Conservation (phyloP, 2,329 filamentous ascomycete species). For the Triangularia setosa region DNA sequence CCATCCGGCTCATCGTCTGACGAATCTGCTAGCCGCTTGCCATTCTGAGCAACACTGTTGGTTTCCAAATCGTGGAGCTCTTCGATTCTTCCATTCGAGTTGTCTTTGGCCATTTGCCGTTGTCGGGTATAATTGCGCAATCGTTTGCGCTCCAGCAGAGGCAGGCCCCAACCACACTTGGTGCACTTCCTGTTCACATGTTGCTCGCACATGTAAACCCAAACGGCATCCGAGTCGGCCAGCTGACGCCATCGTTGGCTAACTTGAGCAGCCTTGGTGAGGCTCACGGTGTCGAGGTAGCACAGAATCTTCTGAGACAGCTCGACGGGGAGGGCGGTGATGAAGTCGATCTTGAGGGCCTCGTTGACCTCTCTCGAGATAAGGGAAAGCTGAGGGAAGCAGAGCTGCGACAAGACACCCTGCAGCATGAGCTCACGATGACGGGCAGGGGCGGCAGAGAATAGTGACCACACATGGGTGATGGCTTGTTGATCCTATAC, state of each 20-base stretch:
- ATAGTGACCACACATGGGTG: constrained; percentile 95
- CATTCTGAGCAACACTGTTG: constrained; percentile 7
- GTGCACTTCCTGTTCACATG: constrained; percentile 92
- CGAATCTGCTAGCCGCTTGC: constrained; percentile 35
- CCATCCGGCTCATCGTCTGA: constrained; percentile 25
- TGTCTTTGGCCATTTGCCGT: constrained; percentile 58
- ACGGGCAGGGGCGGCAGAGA: constrained; percentile 90
- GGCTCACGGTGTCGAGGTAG: constrained; percentile 86
- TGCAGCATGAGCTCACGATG: constrained; percentile 95
- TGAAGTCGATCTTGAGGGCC: constrained; percentile 95
- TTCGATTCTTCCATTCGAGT: constrained; percentile 28
- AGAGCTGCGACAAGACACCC: constrained; percentile 93
- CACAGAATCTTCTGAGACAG: constrained; percentile 90
- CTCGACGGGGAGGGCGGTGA: constrained; percentile 82
- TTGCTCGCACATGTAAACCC: constrained; percentile 97
- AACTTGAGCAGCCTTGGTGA: constrained; percentile 95
- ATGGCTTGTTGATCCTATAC: constrained; percentile 81
- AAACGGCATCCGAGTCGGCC: constrained; percentile 96
- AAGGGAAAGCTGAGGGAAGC: constrained; percentile 93
- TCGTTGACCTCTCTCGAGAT: constrained; percentile 88
- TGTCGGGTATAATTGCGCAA: constrained; percentile 83
- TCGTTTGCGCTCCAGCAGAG: constrained; percentile 81
- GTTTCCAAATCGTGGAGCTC: constrained; percentile 26
- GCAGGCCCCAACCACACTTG: constrained; percentile 93
- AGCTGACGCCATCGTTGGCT: constrained; percentile 82